A percentile compares a stretch with the other conserved stretches of the same genome.
Conservation (phyloP, 768 basidiomycete species). For the Suillus spraguei region DNA sequence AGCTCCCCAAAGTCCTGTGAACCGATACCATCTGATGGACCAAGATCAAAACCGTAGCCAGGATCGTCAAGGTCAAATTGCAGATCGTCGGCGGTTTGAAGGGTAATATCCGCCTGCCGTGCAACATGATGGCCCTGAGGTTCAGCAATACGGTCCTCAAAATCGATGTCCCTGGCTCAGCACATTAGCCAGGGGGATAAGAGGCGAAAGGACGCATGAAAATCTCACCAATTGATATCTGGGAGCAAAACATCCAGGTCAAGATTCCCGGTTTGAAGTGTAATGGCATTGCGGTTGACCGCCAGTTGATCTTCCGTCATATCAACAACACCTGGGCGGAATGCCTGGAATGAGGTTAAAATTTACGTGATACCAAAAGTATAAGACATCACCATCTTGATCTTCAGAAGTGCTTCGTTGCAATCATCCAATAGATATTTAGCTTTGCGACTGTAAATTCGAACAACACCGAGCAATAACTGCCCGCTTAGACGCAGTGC, state of each 20-base stretch:
- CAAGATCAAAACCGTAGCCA: constrained; percentile 75
- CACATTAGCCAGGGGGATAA: constrained; percentile 14
- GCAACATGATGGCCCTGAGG: constrained; percentile 81
- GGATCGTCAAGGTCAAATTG: constrained; percentile 61
- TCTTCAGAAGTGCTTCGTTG: constrained; percentile 93
- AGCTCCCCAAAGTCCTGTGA: constrained; percentile 78
- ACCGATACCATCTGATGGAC: constrained; percentile 80
- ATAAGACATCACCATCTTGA: constrained; percentile 74
- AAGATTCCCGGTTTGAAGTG: constrained; percentile 73
- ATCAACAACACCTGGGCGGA: constrained; percentile 93
- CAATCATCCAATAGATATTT: constrained; percentile 98
- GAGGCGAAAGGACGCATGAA: not conserved
- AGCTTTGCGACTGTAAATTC: constrained; percentile 97
- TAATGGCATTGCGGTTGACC: constrained; percentile 87
- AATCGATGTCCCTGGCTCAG: constrained; percentile 71
- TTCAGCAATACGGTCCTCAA: constrained; percentile 63
- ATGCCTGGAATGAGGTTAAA: constrained; percentile 57
- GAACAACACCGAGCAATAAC: constrained; percentile 91
- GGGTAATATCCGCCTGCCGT: constrained; percentile 85
- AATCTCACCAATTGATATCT: constrained; percentile 74
- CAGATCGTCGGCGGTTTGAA: constrained; percentile 75
- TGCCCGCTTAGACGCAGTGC: constrained; percentile 97
- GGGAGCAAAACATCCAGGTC: constrained; percentile 82
- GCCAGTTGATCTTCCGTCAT: constrained; percentile 93
- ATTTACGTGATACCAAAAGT: constrained; percentile 2